Evolutionary conservation across 257 asterid species (phyloP).

Genomic region (Solanum pimpinellifolium): DNA sequence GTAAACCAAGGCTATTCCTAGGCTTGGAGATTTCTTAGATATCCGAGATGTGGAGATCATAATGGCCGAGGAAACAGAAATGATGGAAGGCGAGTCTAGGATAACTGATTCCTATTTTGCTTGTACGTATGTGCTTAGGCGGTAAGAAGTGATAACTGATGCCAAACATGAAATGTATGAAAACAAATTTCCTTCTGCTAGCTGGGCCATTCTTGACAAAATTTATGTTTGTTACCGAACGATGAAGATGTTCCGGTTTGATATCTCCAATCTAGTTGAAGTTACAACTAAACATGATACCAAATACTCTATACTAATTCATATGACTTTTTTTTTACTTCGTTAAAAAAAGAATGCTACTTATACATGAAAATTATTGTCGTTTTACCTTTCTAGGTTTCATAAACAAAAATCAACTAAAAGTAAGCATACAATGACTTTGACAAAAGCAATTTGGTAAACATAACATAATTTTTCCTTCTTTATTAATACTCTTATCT

Average conservation of each 20-base stretch:
- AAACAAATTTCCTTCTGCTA: background rate
- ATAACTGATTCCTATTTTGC: background rate
- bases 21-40: slow-evolving; percentile 78
- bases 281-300: background rate
- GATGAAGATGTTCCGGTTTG: background rate
- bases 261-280: background rate
- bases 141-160: background rate
- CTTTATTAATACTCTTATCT: too few species aligned
- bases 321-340: too few species aligned
- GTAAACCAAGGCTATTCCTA: slow-evolving; percentile 77
- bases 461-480: background rate
- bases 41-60: slow-evolving; percentile 80
- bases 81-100: slow-evolving; percentile 16
- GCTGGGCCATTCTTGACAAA: background rate
- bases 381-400: background rate
- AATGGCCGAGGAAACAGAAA: slow-evolving; percentile 68
- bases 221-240: background rate
- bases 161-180: background rate
- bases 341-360: too few species aligned
- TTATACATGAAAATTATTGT: background rate
- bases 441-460: background rate
- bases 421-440: background rate
- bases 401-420: too few species aligned
- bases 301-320: background rate
- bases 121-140: background rate